Percentiles rank a stretch among this genome's conserved stretches.
phyloP scores from a whole-genome alignment of 805 yeast genomes.

The Spathaspora sp. region DNA sequence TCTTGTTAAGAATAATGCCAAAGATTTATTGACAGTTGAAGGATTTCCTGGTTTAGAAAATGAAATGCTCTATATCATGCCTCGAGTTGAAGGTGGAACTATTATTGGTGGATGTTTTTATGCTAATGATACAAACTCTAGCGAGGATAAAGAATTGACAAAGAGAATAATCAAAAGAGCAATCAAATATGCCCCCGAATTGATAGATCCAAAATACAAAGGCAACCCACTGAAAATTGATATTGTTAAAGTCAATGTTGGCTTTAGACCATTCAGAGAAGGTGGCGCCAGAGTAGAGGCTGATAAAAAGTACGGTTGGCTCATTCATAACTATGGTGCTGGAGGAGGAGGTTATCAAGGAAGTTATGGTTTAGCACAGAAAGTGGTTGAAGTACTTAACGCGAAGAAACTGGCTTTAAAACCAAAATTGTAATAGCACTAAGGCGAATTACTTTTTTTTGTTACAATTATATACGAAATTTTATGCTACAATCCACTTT shows the following conservation, averaged over 20 bases:
- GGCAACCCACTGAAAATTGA: slow-evolving; percentile 27
- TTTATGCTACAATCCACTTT: too few relatives aligned
- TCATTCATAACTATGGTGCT: slow-evolving; percentile 68
- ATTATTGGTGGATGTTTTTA: slow-evolving; percentile 56
- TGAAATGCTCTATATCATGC: slow-evolving; percentile 59
- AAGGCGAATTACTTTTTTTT: too few relatives aligned
- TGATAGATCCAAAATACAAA: slow-evolving; percentile 23
- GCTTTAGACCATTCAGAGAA: slow-evolving; percentile 36
- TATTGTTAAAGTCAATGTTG: slow-evolving; percentile 30
- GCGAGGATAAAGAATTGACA: slow-evolving; percentile 41
- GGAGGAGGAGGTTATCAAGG: slow-evolving; percentile 79
- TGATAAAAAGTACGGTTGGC: slow-evolving; percentile 25
- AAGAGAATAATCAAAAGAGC: slow-evolving; percentile 48
- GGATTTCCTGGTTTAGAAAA: slow-evolving; percentile 27
- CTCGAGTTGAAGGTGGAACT: slow-evolving; percentile 72
- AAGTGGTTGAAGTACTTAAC: slow-evolving; percentile 27
- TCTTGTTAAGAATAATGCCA: slow-evolving; percentile 43
- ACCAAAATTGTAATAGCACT: not conserved
- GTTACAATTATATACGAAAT: too few relatives aligned
- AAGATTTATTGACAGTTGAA: slow-evolving; percentile 26
- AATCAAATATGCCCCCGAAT: slow-evolving; percentile 34
- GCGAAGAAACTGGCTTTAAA: not conserved
- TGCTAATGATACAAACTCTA: slow-evolving; percentile 11
- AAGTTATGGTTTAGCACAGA: slow-evolving; percentile 59
- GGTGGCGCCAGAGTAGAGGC: slow-evolving; percentile 32